Evolutionary conservation across 345 rosid genomes (phyloP), one percentile per base, ranked within the genome.

Genomic region (Moringa oleifera): DNA sequence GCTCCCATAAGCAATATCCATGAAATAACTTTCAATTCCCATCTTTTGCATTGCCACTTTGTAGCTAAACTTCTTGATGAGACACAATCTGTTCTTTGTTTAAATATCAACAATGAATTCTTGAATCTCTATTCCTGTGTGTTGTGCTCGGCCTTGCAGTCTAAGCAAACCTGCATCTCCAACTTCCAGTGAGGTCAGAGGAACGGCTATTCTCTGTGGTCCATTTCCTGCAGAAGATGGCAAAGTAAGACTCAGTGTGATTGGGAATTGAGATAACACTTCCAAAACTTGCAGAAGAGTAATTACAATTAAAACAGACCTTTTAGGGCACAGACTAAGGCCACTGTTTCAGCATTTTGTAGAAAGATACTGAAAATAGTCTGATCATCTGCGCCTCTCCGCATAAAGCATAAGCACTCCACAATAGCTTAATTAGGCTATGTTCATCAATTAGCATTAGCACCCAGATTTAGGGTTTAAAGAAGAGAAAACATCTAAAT

Each of bases 331-430:
- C 80, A 64, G 55, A 89, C 69, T 46, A 92, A 72, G 23, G 93
- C 88, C 53, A 87, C 93, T 4, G 95, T 89, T 71, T 92, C 95
- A 1, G 88, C 96, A 73, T 85, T 92, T 68, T 92, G 98, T 28
- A 89, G 73, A 59, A 89, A 75, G 66, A 79, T 85, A 76, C 83
- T 80, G 73, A 66, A 89, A 53, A 46, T 16, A 2, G 64, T 70
- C 55, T 66, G 58, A 58, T 77, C 71, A 51, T 79, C 85, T 5
- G 66, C 61, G 23, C 71, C 69, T 31, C 67, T 70, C 96, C 87
- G 88, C 61, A 69, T n/a, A 60, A 20, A 55, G 2, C 61, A 59
- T 31, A 55, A 23, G 5, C 5, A 33, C 11, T 33, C 37, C 6
- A 33, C 11, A 33, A 20, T 2, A 24, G 41, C 41, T 9, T n/a